phyloP scores from a whole-genome alignment of 2,329 filamentous ascomycete genomes.

The Phaeoacremonium minimum region DNA sequence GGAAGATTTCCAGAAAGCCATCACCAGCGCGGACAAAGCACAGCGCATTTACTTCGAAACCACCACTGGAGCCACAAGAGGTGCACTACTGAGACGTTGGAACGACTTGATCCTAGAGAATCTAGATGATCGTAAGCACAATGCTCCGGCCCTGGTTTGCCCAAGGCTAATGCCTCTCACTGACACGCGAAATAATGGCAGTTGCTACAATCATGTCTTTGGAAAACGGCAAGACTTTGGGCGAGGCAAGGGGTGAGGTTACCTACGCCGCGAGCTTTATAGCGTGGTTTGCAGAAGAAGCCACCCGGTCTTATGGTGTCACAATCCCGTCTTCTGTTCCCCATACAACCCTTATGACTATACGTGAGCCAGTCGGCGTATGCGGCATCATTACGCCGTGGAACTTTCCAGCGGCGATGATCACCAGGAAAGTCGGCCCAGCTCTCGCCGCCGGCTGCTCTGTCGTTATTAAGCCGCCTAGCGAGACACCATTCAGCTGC shows the following conservation, averaged over 20 bases:
- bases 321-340: conserved; percentile 41
- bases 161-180: neutral
- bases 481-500: conserved; percentile 65
- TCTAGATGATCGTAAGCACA: conserved; percentile 48
- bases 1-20: conserved; percentile 41
- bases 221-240: conserved; percentile 66
- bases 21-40: conserved; percentile 40
- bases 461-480: conserved; percentile 66
- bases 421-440: conserved; percentile 36
- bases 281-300: conserved; percentile 60
- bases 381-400: conserved; percentile 63
- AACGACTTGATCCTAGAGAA: conserved; percentile 64
- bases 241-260: conserved; percentile 57
- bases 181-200: neutral
- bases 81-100: conserved; percentile 57
- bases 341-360: conserved; percentile 1
- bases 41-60: conserved; percentile 42
- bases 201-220: conserved; percentile 57
- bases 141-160: too few relatives aligned
- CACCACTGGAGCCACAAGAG: conserved; percentile 34
- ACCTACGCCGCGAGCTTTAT: conserved; percentile 56
- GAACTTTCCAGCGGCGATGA: conserved; percentile 57
- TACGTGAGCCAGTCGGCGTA: conserved; percentile 59
- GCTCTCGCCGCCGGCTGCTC: conserved; percentile 67
- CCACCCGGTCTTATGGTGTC: conserved; percentile 52